Evolutionary conservation across 225 moss, liverwort and hornwort species (phyloP).

Genomic region (Pseudoscleropodium purum): DNA sequence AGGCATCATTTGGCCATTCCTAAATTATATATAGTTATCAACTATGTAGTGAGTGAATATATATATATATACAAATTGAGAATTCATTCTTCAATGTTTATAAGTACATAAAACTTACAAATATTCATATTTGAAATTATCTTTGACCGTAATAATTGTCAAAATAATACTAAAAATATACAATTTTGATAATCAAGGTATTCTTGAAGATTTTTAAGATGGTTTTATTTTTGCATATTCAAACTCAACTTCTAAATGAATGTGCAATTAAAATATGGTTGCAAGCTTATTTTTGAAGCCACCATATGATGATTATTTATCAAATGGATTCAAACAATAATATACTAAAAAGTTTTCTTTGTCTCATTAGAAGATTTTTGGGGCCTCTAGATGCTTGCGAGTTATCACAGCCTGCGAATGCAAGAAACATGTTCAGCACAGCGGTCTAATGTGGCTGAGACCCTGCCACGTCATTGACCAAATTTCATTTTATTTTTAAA

Average conservation of each 20-base stretch:
- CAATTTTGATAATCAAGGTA: not conserved
- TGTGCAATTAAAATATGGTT: not conserved
- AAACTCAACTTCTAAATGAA: not conserved
- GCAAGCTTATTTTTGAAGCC: too few relatives aligned
- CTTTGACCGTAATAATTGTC: not conserved
- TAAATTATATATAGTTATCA: not conserved
- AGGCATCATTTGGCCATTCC: slow-evolving; percentile 96
- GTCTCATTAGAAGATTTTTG: too few relatives aligned
- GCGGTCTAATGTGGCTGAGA: too few relatives aligned
- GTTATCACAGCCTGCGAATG: too few relatives aligned
- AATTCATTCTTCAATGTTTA: not conserved
- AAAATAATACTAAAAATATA: not conserved
- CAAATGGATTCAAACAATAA: not conserved
- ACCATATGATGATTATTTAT: not conserved
- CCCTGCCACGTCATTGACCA: too few relatives aligned
- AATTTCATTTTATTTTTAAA: too few relatives aligned
- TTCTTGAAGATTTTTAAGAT: not conserved
- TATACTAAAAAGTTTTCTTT: too few relatives aligned
- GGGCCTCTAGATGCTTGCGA: too few relatives aligned
- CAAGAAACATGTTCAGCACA: too few relatives aligned
- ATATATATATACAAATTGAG: not conserved
- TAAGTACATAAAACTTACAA: not conserved
- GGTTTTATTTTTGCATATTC: too few relatives aligned
- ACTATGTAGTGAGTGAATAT: not conserved
- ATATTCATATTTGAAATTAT: not conserved